phyloP scores from a whole-genome alignment of 345 rosid genomes.

The Citrus cavaleriei region DNA sequence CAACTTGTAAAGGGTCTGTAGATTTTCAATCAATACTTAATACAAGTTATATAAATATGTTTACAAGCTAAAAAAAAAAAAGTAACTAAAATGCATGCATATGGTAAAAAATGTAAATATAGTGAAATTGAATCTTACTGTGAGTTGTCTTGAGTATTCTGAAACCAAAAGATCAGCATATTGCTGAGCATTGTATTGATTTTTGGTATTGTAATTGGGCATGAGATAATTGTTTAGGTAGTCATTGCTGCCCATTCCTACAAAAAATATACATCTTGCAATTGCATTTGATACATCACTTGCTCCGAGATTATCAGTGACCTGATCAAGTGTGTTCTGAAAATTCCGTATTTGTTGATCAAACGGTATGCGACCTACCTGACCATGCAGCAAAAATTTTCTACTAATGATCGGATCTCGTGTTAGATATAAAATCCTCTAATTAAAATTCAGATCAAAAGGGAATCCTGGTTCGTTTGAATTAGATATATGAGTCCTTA shows the following conservation, averaged over 20 bases:
- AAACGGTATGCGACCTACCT: constrained; percentile 82
- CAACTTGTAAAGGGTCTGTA: constrained; percentile 66
- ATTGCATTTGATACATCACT: constrained; percentile 44
- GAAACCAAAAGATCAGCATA: constrained; percentile 69
- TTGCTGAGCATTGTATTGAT: constrained; percentile 66
- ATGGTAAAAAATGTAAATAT: no score
- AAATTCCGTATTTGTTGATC: constrained; percentile 78
- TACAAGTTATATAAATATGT: not conserved
- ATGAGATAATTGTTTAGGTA: constrained; percentile 90
- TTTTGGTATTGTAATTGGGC: constrained; percentile 82
- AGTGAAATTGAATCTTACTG: constrained; percentile 32
- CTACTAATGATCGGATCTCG: not conserved
- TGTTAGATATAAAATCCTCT: not conserved
- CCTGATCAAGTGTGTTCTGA: constrained; percentile 67
- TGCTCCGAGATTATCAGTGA: constrained; percentile 58
- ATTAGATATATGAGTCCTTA: constrained; percentile 24
- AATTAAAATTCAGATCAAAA: not conserved
- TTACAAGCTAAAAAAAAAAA: no score
- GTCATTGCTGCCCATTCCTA: constrained; percentile 98
- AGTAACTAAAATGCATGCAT: no score
- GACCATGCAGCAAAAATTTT: no score
- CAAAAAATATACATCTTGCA: constrained; percentile 60
- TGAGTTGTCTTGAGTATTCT: constrained; percentile 63
- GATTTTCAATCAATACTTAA: not conserved
- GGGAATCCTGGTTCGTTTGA: not conserved